phyloP scores from a whole-genome alignment of 257 asterid genomes.

The Solanum lycopersicoides region DNA sequence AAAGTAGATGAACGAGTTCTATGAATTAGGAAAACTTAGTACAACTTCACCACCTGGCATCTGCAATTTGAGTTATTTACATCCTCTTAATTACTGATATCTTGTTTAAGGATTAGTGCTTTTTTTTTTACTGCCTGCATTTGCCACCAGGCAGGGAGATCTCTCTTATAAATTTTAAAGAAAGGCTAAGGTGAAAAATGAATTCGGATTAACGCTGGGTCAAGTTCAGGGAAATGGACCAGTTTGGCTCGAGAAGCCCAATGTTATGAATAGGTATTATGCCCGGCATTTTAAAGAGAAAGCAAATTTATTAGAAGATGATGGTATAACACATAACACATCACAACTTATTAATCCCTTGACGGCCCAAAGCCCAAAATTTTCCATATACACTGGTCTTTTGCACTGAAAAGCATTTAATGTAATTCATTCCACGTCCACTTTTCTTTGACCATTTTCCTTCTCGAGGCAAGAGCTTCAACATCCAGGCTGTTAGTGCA shows the following conservation, averaged over 20 bases:
- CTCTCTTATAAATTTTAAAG: neutral
- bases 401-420: too few species aligned
- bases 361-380: too few species aligned
- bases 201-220: neutral
- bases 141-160: neutral
- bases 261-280: neutral
- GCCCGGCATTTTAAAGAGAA: neutral
- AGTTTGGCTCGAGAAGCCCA: too few species aligned
- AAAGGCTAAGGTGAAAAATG: neutral
- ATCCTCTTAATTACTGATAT: neutral
- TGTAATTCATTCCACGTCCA: neutral
- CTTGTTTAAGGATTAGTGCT: neutral
- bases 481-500: neutral
- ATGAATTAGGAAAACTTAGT: neutral
- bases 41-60: neutral
- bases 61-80: neutral
- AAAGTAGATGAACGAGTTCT: neutral
- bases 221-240: too few species aligned
- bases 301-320: neutral
- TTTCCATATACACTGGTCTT: too few species aligned
- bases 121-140: neutral
- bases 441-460: neutral
- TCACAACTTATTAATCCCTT: too few species aligned
- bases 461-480: neutral
- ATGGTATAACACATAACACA: too few species aligned